Conservation (phyloP, 2,329 filamentous ascomycete genomes). For the Neopestalotiopsis clavispora region DNA sequence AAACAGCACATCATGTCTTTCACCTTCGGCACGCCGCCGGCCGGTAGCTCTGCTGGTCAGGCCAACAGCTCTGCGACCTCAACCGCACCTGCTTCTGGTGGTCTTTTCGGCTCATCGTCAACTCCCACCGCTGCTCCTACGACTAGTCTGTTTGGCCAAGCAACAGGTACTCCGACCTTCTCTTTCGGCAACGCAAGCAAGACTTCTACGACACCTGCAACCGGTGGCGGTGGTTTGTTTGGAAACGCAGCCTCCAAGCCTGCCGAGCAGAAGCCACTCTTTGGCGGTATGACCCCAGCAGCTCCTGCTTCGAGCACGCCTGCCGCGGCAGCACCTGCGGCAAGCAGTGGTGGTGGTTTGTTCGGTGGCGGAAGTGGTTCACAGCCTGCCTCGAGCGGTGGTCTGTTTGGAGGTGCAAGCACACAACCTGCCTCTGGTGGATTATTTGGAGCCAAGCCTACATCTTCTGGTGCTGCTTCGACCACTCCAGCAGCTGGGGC, state of each 20-base stretch:
- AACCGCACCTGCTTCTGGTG: conserved; percentile 43
- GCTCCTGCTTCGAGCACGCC: conserved; percentile 30
- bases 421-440: conserved; percentile 25
- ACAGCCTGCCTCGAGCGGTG: conserved; percentile 23
- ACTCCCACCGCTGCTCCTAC: conserved; percentile 28
- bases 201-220: conserved; percentile 24
- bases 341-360: conserved; percentile 26
- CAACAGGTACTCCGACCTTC: conserved; percentile 40
- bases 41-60: conserved; percentile 30
- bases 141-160: conserved; percentile 36
- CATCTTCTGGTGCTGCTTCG: conserved; percentile 18
- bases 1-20: conserved; percentile 35
- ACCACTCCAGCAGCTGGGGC: conserved; percentile 31
- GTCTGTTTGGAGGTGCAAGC: conserved; percentile 29
- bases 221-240: conserved; percentile 36
- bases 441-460: conserved; percentile 35
- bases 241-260: conserved; percentile 36
- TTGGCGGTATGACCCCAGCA: conserved; percentile 29
- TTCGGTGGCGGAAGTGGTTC: conserved; percentile 31
- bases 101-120: conserved; percentile 45
- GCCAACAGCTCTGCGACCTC: conserved; percentile 43
- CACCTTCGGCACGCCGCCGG: conserved; percentile 34
- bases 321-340: conserved; percentile 26
- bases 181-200: conserved; percentile 43
- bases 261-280: conserved; percentile 36